Base-by-base conservation (phyloP, 2,329 filamentous ascomycete genomes). In the Colletotrichum incanum region DNA sequence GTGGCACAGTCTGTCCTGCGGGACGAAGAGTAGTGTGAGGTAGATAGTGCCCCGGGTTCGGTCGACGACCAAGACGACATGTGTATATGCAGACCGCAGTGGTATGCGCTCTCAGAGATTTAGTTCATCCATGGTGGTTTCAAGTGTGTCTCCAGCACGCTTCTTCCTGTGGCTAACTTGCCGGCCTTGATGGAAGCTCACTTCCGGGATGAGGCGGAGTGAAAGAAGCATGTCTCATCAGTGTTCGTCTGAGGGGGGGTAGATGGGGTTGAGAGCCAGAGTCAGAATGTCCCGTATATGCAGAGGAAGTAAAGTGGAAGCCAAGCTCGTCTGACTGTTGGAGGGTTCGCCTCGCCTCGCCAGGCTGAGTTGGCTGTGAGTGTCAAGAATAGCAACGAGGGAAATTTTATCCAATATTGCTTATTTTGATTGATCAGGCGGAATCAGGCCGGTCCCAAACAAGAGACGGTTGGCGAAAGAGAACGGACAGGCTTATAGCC, bases 71-170 rank as follows among this genome's bases (percentile, higher is more conserved):
- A 18, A 4, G n/a, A 26, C 34, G 14, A n/a, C 12, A 23, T 39
- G n/a, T 56, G 34, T 39, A 14, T 8, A 6, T 23, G 54, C 31
- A 45, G 28, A n/a, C 11, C 18, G n/a, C 16, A 14, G 6, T 23
- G n/a, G 20, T 18, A 23, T 39, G 31, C 5, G n/a, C 11, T 20
- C 20, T 39, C 31, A 47, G 23, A 37, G n/a, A 20, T 5, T 37
- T 31, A 45, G 43, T 39, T 67, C 39, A 49, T 62, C 61, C 54
- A 62, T 28, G 55, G 56, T 56, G 8, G 60, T 73, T 73, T 71
- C 67, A 58, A 66, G 34, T 62, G 47, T 55, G 71, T 73, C 61
- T 73, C 71, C 70, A 47, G 67, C 70, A 61, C 55, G 56, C 67
- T 65, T 65, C 47, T 61, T 61, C 31, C 39, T 56, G 45, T 56